phyloP scores from a whole-genome alignment of 2,329 filamentous ascomycete species.

The Scytalidium sp. region DNA sequence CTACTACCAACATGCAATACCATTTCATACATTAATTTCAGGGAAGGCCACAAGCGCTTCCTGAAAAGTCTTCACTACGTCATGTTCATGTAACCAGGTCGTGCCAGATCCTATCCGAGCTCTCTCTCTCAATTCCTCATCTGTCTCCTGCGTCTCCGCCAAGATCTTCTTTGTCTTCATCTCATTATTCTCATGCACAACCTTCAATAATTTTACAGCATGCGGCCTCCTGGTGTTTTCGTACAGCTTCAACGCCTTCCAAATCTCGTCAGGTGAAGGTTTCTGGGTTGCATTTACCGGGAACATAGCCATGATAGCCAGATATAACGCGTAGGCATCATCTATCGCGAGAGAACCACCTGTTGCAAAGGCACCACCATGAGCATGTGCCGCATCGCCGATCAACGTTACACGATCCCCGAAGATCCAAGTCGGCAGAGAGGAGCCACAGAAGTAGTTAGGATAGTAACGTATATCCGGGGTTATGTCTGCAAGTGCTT shows the following conservation, averaged over 20 bases:
- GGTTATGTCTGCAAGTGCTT: constrained; percentile 27
- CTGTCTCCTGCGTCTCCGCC: constrained; percentile 15
- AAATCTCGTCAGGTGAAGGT: constrained; percentile 11
- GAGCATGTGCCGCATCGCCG: constrained; percentile 36
- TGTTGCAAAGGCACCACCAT: constrained; percentile 36
- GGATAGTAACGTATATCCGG: constrained; percentile 32
- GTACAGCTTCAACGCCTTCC: constrained; percentile 28
- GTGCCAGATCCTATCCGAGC: constrained; percentile 50
- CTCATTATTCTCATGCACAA: constrained; percentile 12
- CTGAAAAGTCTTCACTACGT: constrained; percentile 22
- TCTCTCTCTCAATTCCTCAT: constrained; percentile 32
- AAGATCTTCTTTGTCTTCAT: constrained; percentile 12
- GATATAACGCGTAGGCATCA: constrained; percentile 32
- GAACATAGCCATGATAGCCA: constrained; percentile 14
- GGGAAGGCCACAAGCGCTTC: no score
- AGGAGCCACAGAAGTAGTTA: constrained; percentile 27
- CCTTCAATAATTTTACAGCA: constrained; percentile 25
- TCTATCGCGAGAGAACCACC: constrained; percentile 36
- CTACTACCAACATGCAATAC: no score
- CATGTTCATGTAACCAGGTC: constrained; percentile 25
- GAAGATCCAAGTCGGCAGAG: constrained; percentile 29
- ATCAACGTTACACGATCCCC: constrained; percentile 28
- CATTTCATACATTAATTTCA: no score
- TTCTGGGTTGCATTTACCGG: constrained; percentile 9
- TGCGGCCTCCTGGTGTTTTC: constrained; percentile 31